Percentiles rank a stretch among this genome's conserved stretches.
Evolutionary conservation across 148 eudicot genomes (phyloP).

Genomic region (Camellia lanceoleosa): DNA sequence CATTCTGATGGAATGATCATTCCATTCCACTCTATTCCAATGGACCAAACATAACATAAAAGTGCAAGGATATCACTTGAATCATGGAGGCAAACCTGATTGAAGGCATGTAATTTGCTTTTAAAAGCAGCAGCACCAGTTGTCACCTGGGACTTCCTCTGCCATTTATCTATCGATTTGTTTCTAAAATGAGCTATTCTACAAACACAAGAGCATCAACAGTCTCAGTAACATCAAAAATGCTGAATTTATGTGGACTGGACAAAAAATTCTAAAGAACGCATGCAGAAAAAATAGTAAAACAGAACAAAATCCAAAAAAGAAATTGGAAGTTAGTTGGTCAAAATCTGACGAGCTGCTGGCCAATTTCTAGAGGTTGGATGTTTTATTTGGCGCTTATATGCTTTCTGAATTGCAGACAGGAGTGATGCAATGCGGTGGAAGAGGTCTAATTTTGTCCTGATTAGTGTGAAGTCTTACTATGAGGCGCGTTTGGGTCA

Average conservation of each 20-base stretch:
- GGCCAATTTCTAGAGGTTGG: no score
- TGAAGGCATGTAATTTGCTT: constrained; percentile 76
- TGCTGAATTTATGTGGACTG: neutral
- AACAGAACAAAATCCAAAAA: neutral
- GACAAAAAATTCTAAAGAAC: neutral
- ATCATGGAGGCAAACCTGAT: constrained; percentile 53
- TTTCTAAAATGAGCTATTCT: constrained; percentile 73
- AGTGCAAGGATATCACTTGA: constrained; percentile 12
- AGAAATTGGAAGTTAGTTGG: neutral
- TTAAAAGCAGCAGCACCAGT: constrained; percentile 90
- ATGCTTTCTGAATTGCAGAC: no score
- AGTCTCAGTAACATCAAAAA: neutral
- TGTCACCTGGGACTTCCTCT: constrained; percentile 90
- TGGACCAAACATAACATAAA: no score
- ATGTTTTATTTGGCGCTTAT: no score
- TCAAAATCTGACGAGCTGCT: neutral
- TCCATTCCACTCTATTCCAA: no score
- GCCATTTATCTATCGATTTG: constrained; percentile 89
- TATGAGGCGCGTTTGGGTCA: no score
- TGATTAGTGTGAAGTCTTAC: no score
- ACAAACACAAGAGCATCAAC: constrained; percentile 18
- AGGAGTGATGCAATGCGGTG: no score
- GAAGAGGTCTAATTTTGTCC: no score
- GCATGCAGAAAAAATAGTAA: neutral
- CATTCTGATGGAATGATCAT: no score